These are phyloP conservation scores for Astraeus odoratus DNA, from an alignment of 768 basidiomycete species.

Conservation along the genomic window DNA sequence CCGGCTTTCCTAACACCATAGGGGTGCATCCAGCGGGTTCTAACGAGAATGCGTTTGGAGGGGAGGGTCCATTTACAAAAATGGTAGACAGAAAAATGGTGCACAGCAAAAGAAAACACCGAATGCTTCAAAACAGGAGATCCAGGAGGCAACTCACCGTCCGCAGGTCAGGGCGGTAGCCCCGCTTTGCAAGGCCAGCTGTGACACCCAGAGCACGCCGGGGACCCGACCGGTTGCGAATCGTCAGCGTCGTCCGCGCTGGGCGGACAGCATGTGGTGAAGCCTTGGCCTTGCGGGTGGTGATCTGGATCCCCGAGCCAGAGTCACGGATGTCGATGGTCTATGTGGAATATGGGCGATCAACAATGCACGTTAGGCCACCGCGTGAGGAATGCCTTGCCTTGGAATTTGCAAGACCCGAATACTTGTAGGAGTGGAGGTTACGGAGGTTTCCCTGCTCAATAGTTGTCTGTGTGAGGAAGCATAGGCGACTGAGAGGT, in stretches of 20 bases:
- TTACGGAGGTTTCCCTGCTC: conserved; percentile 79
- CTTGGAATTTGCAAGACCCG: conserved; percentile 82
- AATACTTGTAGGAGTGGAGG: conserved; percentile 89
- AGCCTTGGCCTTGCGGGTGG: conserved; percentile 58
- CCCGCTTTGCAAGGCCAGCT: conserved; percentile 51
- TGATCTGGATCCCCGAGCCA: conserved; percentile 50
- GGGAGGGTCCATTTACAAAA: background rate
- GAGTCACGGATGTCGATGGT: conserved; percentile 58
- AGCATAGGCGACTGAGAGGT: conserved; percentile 17
- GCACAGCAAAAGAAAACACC: no score
- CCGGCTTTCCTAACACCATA: conserved; percentile 69
- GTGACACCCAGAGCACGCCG: conserved; percentile 67
- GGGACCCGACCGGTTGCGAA: conserved; percentile 63
- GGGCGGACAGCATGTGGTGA: conserved; percentile 43
- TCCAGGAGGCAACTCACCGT: conserved; percentile 45
- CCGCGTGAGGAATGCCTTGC: conserved; percentile 27
- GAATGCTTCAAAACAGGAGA: no score
- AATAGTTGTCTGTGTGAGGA: conserved; percentile 3
- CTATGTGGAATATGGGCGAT: conserved; percentile 31
- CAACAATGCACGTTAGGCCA: conserved; percentile 2
- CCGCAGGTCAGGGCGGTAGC: conserved; percentile 75
- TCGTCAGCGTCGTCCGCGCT: conserved; percentile 40
- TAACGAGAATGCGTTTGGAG: conserved; percentile 71
- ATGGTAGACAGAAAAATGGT: background rate
- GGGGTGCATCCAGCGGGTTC: conserved; percentile 76